Evolutionary conservation across 2,329 filamentous ascomycete species (phyloP).

Genomic region (Reticulascus tulasneorum): DNA sequence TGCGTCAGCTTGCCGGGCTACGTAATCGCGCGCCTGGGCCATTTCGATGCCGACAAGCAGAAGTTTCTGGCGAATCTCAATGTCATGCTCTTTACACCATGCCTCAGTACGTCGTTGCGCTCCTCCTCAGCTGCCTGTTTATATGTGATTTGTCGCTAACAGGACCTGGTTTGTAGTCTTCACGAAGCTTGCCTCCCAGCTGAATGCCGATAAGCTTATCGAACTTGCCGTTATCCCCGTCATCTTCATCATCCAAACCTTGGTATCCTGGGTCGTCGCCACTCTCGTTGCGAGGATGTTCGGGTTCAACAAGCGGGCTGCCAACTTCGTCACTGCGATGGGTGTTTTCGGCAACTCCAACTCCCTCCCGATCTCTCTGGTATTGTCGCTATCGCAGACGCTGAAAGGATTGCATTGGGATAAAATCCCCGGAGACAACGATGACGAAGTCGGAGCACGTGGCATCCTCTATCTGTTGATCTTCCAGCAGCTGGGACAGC

Average conservation of each 20-base stretch:
- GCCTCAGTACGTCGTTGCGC: constrained; percentile 65
- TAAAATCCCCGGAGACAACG: constrained; percentile 84
- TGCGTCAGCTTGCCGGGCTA: constrained; percentile 94
- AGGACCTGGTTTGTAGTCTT: constrained; percentile 63
- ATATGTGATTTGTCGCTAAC: constrained; percentile 16
- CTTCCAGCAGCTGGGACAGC: constrained; percentile 94
- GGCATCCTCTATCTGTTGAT: constrained; percentile 95
- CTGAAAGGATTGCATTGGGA: constrained; percentile 92
- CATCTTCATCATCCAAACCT: constrained; percentile 85
- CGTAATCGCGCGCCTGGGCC: constrained; percentile 81
- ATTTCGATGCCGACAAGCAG: constrained; percentile 93
- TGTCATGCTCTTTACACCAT: constrained; percentile 93
- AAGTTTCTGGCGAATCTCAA: constrained; percentile 97
- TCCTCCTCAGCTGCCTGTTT: background rate
- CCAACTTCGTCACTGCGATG: constrained; percentile 97
- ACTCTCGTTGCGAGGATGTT: constrained; percentile 68
- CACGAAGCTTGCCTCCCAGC: constrained; percentile 90
- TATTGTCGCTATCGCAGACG: constrained; percentile 90
- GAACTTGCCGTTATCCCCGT: constrained; percentile 93
- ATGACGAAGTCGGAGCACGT: constrained; percentile 88
- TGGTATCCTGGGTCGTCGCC: constrained; percentile 79
- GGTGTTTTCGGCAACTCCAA: constrained; percentile 97
- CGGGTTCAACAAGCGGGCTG: constrained; percentile 76
- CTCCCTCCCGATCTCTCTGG: constrained; percentile 92
- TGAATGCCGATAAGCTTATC: constrained; percentile 83